Conservation (phyloP, 2,329 filamentous ascomycete genomes). For the Rutstroemia sydowiana region DNA sequence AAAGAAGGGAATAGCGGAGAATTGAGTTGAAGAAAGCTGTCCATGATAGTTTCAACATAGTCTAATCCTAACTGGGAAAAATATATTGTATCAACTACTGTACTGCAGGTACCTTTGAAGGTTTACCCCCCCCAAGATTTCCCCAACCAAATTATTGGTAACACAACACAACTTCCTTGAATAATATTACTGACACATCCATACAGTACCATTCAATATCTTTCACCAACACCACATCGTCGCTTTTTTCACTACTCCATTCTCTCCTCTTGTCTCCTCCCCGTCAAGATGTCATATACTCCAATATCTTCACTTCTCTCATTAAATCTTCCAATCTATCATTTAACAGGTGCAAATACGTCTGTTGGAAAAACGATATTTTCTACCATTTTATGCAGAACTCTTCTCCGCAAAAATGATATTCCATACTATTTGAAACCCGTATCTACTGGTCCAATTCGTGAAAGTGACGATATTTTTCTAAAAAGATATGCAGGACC, state of each 20-base stretch:
- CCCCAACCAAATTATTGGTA: too few relatives aligned
- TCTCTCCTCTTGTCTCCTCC: background rate
- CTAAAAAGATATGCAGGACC: conserved; percentile 50
- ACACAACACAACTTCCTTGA: too few relatives aligned
- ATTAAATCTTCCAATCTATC: background rate
- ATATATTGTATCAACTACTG: too few relatives aligned
- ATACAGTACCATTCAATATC: too few relatives aligned
- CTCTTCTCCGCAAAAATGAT: background rate
- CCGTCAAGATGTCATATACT: background rate
- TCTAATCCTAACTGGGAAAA: too few relatives aligned
- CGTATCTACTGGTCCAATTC: conserved; percentile 64
- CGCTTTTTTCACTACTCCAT: background rate
- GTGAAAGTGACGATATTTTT: conserved; percentile 62
- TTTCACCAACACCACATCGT: background rate
- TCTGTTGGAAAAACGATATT: conserved; percentile 8
- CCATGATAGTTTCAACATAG: too few relatives aligned
- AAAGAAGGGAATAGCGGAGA: too few relatives aligned
- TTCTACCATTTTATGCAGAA: conserved; percentile 6
- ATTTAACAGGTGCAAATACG: conserved; percentile 7
- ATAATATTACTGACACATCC: too few relatives aligned
- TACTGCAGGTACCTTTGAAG: too few relatives aligned
- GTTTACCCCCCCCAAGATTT: too few relatives aligned
- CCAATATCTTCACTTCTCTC: conserved; percentile 6
- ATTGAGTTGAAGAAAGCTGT: too few relatives aligned
- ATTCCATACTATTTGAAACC: conserved; percentile 60